A percentile compares a stretch with the other conserved stretches of the same genome.
Conservation (phyloP, 1,139 yeast species). For the Saccharomyces pastorianus region DNA sequence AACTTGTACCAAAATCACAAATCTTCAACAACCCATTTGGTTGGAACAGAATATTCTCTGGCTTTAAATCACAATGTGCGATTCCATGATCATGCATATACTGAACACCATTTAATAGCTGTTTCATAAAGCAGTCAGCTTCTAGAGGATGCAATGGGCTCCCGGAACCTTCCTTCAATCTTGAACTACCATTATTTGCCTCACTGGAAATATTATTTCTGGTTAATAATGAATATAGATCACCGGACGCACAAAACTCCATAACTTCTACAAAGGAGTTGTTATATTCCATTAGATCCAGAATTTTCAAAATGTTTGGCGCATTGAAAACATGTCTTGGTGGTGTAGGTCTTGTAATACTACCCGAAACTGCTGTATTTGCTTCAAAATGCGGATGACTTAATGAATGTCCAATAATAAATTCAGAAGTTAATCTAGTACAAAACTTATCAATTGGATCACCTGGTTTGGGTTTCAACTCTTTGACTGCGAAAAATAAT, state of each 20-base stretch:
- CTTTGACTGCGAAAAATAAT: conserved; percentile 62
- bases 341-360: not conserved
- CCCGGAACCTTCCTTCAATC: conserved; percentile 14
- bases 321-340: conserved; percentile 21
- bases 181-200: not conserved
- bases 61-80: too few species aligned
- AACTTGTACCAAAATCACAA: too few species aligned
- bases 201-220: conserved; percentile 6
- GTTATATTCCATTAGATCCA: conserved; percentile 15
- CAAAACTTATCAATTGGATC: conserved; percentile 55
- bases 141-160: too few species aligned
- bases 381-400: conserved; percentile 34
- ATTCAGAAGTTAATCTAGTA: conserved; percentile 67
- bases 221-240: conserved; percentile 34
- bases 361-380: conserved; percentile 1
- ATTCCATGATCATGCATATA: too few species aligned
- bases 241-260: too few species aligned
- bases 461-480: conserved; percentile 41
- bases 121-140: too few species aligned
- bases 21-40: too few species aligned
- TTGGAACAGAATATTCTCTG: too few species aligned
- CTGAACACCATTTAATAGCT: too few species aligned
- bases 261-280: too few species aligned
- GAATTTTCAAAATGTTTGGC: conserved; percentile 59
- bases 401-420: conserved; percentile 62